These are phyloP conservation scores for Alisma plantagoaquatica DNA, from an alignment of 106 monocot genomes.

Conservation along the genomic window DNA sequence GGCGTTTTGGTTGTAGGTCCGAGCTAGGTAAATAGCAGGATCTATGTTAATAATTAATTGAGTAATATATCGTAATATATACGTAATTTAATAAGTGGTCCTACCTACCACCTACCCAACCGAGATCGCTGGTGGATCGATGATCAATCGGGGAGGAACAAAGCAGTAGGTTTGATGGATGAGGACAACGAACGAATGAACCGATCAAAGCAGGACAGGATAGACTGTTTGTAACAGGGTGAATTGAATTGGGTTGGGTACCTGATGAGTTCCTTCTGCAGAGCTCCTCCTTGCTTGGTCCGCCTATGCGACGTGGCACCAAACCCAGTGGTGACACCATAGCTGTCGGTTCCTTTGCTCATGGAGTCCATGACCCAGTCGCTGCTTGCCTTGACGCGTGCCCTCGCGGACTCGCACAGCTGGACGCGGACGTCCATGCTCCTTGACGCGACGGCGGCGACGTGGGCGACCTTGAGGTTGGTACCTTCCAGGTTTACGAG, in stretches of 20 bases:
- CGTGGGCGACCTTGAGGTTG: conserved; percentile 36
- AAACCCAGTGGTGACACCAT: conserved; percentile 76
- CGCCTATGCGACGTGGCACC: conserved; percentile 60
- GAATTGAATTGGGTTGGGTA: neutral
- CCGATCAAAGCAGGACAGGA: neutral
- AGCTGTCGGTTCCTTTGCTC: conserved; percentile 46
- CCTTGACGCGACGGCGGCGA: conserved; percentile 6
- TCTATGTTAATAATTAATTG: too few species aligned
- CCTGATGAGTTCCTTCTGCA: conserved; percentile 73
- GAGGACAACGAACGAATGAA: neutral
- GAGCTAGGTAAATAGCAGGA: too few species aligned
- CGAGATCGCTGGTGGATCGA: too few species aligned
- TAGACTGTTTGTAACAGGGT: neutral
- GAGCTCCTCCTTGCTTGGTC: conserved; percentile 53
- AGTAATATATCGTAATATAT: too few species aligned
- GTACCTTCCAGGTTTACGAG: conserved; percentile 39
- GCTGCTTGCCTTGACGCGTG: conserved; percentile 38
- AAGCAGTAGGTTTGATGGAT: neutral
- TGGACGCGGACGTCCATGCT: conserved; percentile 1
- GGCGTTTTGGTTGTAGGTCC: too few species aligned
- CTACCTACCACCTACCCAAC: too few species aligned
- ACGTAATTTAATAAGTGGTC: too few species aligned
- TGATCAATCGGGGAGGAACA: neutral
- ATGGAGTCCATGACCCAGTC: conserved; percentile 50
- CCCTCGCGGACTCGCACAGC: conserved; percentile 15